Evolutionary conservation across 2,329 filamentous ascomycete species (phyloP), one percentile per base, ranked within the genome.

Genomic region (Helotiales sp.): DNA sequence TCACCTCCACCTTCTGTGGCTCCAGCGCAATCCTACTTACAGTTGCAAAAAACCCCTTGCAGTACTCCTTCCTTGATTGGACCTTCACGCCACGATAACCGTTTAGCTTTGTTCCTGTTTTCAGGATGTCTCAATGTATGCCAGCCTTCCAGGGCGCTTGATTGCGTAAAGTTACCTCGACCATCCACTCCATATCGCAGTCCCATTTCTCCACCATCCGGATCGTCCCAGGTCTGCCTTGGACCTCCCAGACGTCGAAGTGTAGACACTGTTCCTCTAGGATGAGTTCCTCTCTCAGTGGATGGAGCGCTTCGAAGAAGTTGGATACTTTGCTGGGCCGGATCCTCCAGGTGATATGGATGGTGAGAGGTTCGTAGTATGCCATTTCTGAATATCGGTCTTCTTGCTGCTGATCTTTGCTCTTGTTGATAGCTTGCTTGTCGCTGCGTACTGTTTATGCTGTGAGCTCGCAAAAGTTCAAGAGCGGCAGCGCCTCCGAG

Each of bases 1-100:
- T 6, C 17, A 54, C 22, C 9, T 48, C 52, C 31, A 54, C 31
- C 22, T 30, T 49, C 24, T 54, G 52, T 9, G 52, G 42, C 19
- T 54, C 38, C 38, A 54, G 22, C 40, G 52, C 38, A 24, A 54
- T 47, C 29, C 33, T 48, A 17, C 4, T 27, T 22, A 34, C 42
- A 13, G 52, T 25, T 10, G n/a, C 40, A 40, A 54, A 47, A 30
- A 54, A 54, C 12, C 27, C 38, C 29, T 17, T 24, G 9, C 48
- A 54, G 22, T 54, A 54, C 5, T 54, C 52, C 24, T 54, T 54
- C 52, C 48, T 47, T 29, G 52, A 34, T 54, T 54, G 52, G 34
- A 54, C 52, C 52, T 54, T 15, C 33, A 6, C 10, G 3, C 31
- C 4, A 34, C 31, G 13, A 40, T 22, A 5, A 12, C 24, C 34